Conservation (phyloP, 2,329 filamentous ascomycete genomes). For the Trichoderma sp. region DNA sequence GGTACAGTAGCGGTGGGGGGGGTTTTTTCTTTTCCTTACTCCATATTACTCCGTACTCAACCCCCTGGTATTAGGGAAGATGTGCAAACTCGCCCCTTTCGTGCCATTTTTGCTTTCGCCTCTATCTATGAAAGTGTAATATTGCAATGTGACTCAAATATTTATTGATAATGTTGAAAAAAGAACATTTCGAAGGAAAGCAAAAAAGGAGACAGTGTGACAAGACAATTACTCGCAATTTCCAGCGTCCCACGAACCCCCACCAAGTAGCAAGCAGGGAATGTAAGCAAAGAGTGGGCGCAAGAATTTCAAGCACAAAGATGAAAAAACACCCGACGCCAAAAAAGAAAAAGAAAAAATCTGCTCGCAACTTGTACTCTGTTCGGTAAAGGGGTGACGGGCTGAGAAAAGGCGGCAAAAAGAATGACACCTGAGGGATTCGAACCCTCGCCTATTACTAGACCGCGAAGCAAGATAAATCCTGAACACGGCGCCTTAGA, state of each 20-base stretch:
- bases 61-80: neutral
- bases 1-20: too few species aligned
- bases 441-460: constrained; percentile 37
- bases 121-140: neutral
- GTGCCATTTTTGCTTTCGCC: neutral
- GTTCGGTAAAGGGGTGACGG: neutral
- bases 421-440: constrained; percentile 35
- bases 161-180: neutral
- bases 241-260: neutral
- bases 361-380: neutral
- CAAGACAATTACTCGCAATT: neutral
- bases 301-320: neutral
- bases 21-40: too few species aligned
- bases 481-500: constrained; percentile 31
- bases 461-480: constrained; percentile 26
- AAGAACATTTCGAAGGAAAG: too few species aligned
- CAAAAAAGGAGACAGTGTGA: too few species aligned
- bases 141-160: neutral
- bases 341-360: neutral
- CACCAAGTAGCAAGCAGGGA: neutral
- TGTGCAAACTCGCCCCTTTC: neutral
- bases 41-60: too few species aligned
- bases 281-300: neutral
- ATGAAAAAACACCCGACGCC: neutral
- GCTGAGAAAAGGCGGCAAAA: too few species aligned